These are phyloP conservation scores for Prunus salicina DNA, from an alignment of 306 rosid genomes.

Conservation along the genomic window DNA sequence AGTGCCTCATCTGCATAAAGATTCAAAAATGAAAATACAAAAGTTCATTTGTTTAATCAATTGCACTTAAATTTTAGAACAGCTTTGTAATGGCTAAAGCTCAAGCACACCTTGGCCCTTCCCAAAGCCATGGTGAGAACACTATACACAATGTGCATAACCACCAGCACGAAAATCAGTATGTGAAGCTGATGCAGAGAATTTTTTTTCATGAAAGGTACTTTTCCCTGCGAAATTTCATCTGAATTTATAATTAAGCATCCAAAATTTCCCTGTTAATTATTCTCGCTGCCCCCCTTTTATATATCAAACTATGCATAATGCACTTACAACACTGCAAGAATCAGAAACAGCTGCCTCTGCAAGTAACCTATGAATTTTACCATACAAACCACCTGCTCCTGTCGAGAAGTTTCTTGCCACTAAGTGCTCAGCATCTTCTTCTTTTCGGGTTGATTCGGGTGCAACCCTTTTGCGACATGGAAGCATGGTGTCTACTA, in stretches of 20 bases:
- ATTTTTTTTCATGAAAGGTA: slow-evolving; percentile 18
- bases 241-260: background rate
- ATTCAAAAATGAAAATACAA: background rate
- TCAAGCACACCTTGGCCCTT: slow-evolving; percentile 26
- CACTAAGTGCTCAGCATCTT: background rate
- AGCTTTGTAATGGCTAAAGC: background rate
- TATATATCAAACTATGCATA: too few species aligned
- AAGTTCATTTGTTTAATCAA: background rate
- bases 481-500: slow-evolving; percentile 38
- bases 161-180: slow-evolving; percentile 35
- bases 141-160: slow-evolving; percentile 35
- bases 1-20: slow-evolving; percentile 31
- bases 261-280: background rate
- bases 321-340: slow-evolving; percentile 17
- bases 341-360: slow-evolving; percentile 22
- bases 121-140: slow-evolving; percentile 39
- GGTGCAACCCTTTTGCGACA: slow-evolving; percentile 14
- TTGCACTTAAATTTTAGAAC: background rate
- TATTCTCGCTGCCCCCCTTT: too few species aligned
- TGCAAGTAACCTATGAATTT: slow-evolving; percentile 9
- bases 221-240: slow-evolving; percentile 34
- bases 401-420: background rate
- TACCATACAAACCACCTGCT: background rate
- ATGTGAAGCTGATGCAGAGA: slow-evolving; percentile 38
- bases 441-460: background rate